Evolutionary conservation across 2,329 filamentous ascomycete genomes (phyloP), one percentile per base, ranked within the genome.

Genomic region (Leptodontidium sp.): DNA sequence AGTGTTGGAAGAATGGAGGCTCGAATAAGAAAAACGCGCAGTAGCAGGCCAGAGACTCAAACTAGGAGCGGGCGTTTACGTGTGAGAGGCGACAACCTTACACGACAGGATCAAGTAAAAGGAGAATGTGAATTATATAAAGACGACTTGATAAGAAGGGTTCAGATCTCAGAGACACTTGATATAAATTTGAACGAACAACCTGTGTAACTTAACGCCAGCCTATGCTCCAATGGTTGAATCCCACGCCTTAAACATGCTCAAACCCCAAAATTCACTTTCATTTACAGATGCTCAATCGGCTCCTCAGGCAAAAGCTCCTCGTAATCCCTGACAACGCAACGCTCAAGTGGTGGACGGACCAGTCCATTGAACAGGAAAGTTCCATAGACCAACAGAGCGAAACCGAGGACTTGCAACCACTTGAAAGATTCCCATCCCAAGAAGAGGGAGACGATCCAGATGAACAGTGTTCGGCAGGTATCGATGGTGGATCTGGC

Each of bases 341-440:
- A 91, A 64, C 86, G 87, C 78, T 88, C 88, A 69, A 97, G 82
- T 0, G 96, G 96, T 26, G 94, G 93, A 69, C 89, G 85, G n/a
- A 98, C 87, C 68, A 99, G 88, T 71, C 97, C 94, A 80, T 98
- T 98, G 85, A 98, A 98, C 52, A 98, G 80, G 81, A 97, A 98
- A 1, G 95, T 99, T 73, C 96, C 97, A 79, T 98, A 99, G 15
- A 99, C 96, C 45, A 99, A 86, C 73, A 98, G 82, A 1, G 83
- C 92, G 75, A 99, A 99, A 1, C 96, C 96, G 2, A 88, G 79
- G 15, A 99, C 93, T 81, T 99, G 96, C 7, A 99, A 87, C 91
- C 93, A 97, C 82, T 98, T 98, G 87, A 99, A 98, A 0, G 89
- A 90, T 82, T 99, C 96, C 96, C 96, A 99, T 70, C 94, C 94